These are phyloP conservation scores for Brachypodium distachyon DNA, from an alignment of 202 grass and related monocot genomes.

Conservation along the genomic window DNA sequence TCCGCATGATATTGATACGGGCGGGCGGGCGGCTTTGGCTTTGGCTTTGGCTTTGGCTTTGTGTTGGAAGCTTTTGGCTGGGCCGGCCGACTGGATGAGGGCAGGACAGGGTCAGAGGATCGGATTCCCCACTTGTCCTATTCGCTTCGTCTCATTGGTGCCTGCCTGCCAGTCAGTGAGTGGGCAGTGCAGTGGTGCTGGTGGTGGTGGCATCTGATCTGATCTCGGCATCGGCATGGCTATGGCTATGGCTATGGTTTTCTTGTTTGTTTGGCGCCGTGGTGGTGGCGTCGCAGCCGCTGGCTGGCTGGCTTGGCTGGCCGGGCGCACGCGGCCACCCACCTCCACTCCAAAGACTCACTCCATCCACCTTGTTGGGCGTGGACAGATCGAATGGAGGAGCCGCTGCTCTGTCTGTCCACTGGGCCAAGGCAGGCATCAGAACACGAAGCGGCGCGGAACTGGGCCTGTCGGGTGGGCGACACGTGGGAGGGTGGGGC, in stretches of 20 bases:
- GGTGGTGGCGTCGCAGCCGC: background rate
- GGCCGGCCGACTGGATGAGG: background rate
- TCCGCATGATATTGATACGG: too few relatives aligned
- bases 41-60: too few relatives aligned
- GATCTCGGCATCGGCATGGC: background rate
- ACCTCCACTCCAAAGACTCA: conserved; percentile 15
- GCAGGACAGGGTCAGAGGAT: conserved; percentile 14
- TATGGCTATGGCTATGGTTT: too few relatives aligned
- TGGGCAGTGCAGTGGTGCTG: background rate
- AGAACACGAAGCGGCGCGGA: background rate
- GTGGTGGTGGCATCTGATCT: background rate
- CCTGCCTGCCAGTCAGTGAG: too few relatives aligned
- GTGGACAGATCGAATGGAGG: too few relatives aligned
- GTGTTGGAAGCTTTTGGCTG: background rate
- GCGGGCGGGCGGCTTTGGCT: too few relatives aligned
- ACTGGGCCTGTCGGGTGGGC: background rate
- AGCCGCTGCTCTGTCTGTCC: too few relatives aligned
- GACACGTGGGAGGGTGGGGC: conserved; percentile 7
- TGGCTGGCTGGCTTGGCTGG: background rate
- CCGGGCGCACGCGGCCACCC: background rate
- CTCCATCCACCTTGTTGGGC: too few relatives aligned
- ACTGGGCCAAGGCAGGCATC: background rate
- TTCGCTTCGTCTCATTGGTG: background rate
- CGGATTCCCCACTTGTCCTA: conserved; percentile 28
- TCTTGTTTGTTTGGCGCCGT: too few relatives aligned